Conservation (phyloP, 768 basidiomycete genomes). For the Amanita brunnescens region DNA sequence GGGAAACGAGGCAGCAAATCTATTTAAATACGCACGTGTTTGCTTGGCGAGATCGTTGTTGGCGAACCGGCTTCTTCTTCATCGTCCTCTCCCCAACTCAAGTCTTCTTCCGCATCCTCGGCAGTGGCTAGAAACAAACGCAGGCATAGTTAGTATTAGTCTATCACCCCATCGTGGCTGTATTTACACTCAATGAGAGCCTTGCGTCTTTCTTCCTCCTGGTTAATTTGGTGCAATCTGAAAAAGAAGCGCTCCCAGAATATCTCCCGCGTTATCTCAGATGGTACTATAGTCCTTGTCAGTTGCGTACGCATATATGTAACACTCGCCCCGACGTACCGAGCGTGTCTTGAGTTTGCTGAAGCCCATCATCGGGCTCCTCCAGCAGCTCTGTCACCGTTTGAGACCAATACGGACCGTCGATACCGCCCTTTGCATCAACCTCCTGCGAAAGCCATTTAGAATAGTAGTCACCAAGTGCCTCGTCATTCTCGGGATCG, state of each 20-base stretch:
- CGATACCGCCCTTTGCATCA: conserved; percentile 45
- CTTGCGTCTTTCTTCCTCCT: conserved; percentile 74
- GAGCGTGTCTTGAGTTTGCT: conserved; percentile 42
- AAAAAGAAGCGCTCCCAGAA: conserved; percentile 94
- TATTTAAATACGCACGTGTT: neutral
- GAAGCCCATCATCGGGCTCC: conserved; percentile 47
- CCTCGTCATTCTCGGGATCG: conserved; percentile 63
- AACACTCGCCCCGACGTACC: conserved; percentile 33
- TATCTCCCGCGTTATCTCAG: conserved; percentile 45
- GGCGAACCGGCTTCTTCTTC: conserved; percentile 39
- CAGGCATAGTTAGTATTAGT: neutral
- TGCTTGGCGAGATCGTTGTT: conserved; percentile 8
- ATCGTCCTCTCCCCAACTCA: conserved; percentile 94
- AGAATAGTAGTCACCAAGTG: conserved; percentile 43
- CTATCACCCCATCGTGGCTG: neutral
- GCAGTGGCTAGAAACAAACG: conserved; percentile 35
- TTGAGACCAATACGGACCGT: conserved; percentile 47
- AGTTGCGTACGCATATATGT: neutral
- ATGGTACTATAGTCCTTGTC: conserved; percentile 45
- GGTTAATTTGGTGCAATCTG: conserved; percentile 70
- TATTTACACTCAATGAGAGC: conserved; percentile 60
- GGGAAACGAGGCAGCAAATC: no score
- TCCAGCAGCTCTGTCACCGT: conserved; percentile 40
- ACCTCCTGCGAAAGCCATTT: conserved; percentile 50
- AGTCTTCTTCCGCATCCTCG: conserved; percentile 72